Percentiles rank a stretch among this genome's conserved stretches.
Conservation (phyloP, 805 yeast genomes). For the Sugiyamaella qingdaonensis region DNA sequence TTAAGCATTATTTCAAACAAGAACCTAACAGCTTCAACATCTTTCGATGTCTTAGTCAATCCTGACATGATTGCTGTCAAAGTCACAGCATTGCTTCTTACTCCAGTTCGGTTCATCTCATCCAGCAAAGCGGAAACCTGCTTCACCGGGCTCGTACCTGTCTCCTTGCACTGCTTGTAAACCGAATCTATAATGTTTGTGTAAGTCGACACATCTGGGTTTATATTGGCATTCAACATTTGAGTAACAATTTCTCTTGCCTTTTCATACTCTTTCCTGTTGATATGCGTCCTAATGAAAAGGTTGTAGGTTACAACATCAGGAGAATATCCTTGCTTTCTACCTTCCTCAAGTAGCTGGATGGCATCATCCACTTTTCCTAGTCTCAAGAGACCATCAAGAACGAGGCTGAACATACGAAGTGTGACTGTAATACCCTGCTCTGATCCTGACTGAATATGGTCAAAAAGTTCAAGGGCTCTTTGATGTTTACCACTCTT, state of each 20-base stretch:
- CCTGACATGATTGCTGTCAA: conserved; percentile 52
- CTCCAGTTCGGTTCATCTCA: conserved; percentile 38
- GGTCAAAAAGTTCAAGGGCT: conserved; percentile 38
- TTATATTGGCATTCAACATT: conserved; percentile 40
- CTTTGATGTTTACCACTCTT: conserved; percentile 39
- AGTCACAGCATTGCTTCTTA: conserved; percentile 44
- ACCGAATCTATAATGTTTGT: conserved; percentile 54
- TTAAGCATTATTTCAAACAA: conserved; percentile 42
- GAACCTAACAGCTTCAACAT: conserved; percentile 48
- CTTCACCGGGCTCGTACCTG: conserved; percentile 39
- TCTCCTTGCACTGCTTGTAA: conserved; percentile 43
- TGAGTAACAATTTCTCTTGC: conserved; percentile 48
- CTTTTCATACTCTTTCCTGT: conserved; percentile 37
- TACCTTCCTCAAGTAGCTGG: conserved; percentile 35
- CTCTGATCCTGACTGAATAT: conserved; percentile 33
- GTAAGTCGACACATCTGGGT: conserved; percentile 60
- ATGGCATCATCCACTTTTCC: conserved; percentile 45
- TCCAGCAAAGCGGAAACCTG: conserved; percentile 26
- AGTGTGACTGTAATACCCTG: conserved; percentile 35
- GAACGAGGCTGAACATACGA: conserved; percentile 41
- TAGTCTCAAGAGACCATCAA: conserved; percentile 42
- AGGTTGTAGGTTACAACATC: conserved; percentile 49
- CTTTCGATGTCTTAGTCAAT: conserved; percentile 44
- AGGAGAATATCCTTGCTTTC: conserved; percentile 39
- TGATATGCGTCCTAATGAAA: conserved; percentile 43